Base-by-base conservation (phyloP, 345 rosid genomes). In the Kandelia obovata region DNA sequence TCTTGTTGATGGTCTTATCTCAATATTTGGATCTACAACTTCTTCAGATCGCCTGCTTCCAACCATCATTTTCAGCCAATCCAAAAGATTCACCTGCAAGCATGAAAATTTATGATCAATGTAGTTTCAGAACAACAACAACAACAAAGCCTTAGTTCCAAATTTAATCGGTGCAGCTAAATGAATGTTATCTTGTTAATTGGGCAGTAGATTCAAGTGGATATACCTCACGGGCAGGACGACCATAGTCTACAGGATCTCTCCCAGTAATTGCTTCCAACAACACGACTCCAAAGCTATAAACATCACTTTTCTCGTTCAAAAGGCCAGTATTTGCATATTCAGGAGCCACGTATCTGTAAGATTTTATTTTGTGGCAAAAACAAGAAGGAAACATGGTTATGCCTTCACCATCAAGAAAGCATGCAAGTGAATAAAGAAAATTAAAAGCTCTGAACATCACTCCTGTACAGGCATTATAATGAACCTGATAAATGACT, bases 61-160 rank as follows among this genome's bases (percentile, higher is more conserved):
- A 3, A 96, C 98, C 98, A 95, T 95, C 98, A 92, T 89, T 85
- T 95, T 95, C 73, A 92, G 80, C 99, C 99, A 95, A 75, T 95
- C 98, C 19, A 95, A 97, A 70, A 95, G 84, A 87, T 95, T 88
- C 62, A 95, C 97, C 99, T 95, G 76, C 68, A 75, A 78, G 21
- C 58, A 74, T 19, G 30, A 32, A 7, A 53, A 61, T 32, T 58
- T 64, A 64, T 16, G 27, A 65, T 26, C n/a, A 58, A 34, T 47
- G 10, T 30, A 28, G 19, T 8, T 32, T 47, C 60, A 57, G 13
- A 28, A 15, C 47, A 53, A 55, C 58, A 9, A 9, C 47, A 53
- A 55, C 58, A 9, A 9, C 10, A 55, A 26, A 8, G 58, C 10
- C 20, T n/a, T 2, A 23, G 2, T 26, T 11, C 15, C 46, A 39